Conservation (phyloP, 1,139 yeast species). For the Yamadazyma siamensis region DNA sequence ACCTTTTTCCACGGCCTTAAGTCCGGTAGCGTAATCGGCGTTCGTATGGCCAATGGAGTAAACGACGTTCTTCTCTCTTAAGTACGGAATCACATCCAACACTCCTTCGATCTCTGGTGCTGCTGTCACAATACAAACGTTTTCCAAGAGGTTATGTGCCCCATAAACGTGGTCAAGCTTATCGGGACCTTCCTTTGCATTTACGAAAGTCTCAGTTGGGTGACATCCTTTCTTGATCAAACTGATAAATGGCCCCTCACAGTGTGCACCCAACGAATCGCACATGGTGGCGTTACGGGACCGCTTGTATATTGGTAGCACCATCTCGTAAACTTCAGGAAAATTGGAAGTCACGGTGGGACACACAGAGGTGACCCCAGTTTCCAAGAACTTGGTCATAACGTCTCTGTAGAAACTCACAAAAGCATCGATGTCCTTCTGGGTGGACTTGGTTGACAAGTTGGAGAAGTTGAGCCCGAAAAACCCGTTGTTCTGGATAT, state of each 20-base stretch:
- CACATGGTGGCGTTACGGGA: conserved; percentile 34
- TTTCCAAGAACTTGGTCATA: conserved; percentile 45
- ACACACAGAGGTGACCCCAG: conserved; percentile 60
- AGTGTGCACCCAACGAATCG: conserved; percentile 62
- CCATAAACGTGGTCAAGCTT: conserved; percentile 44
- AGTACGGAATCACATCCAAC: conserved; percentile 43
- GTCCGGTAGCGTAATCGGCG: conserved; percentile 46
- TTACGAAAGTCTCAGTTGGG: conserved; percentile 53
- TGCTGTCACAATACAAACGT: conserved; percentile 54
- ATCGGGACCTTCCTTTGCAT: conserved; percentile 38
- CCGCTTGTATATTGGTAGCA: conserved; percentile 44
- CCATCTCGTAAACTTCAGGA: conserved; percentile 50
- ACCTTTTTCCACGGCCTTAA: conserved; percentile 49
- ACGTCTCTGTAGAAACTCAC: conserved; percentile 38
- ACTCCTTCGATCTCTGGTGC: conserved; percentile 63
- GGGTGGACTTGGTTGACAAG: conserved; percentile 31
- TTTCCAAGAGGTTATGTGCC: conserved; percentile 34
- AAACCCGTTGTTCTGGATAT: conserved; percentile 61
- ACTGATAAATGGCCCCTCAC: conserved; percentile 63
- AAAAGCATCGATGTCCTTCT: conserved; percentile 30
- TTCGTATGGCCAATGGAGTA: conserved; percentile 60
- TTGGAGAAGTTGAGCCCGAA: conserved; percentile 57
- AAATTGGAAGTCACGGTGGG: conserved; percentile 60
- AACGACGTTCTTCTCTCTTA: conserved; percentile 33
- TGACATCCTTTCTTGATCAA: conserved; percentile 60